Base-by-base conservation (phyloP, 2,329 filamentous ascomycete species). In the Phialocephala subalpina region DNA sequence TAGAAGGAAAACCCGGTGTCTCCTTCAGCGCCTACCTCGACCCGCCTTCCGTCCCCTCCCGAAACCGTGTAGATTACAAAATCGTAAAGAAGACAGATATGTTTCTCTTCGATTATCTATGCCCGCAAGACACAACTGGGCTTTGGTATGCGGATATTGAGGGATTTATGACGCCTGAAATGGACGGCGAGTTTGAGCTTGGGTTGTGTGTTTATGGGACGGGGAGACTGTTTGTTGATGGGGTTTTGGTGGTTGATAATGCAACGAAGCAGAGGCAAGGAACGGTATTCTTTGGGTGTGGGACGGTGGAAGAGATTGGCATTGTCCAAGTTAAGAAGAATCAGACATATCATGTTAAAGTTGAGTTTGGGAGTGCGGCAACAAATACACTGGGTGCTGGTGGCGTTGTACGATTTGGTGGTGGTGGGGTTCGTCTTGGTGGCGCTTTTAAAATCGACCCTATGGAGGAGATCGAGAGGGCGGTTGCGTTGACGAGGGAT, bases 401-500 rank as follows among this genome's bases (percentile, higher is more conserved):
- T 35, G 80, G 77, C 14, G 75, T 80, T 22, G 81, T 85, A 12
- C 77, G 84, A n/a, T 84, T 87, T 62, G 85, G 85, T 27, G 82
- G 83, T 49, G 89, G 89, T 55, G 87, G 86, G 0, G 83, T 92
- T 57, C 83, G 88, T 55, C 81, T 92, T 33, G 88, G 89, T 40
- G 87, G 85, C 22, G 85, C 83, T 75, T 85, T 84, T 70, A 82
- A 86, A 42, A 84, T 89, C 55, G 83, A 88, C 70, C 78, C 83
- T 42, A 78, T 86, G 63, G 82, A 84, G 18, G 86, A 90, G 73
- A 88, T 94, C 63, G 79, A 84, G 58, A 83, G 88, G 66, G 92
- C 92, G 0, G 90, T 90, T 1, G 82, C 85, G 35, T 81, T 91
- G 7, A 93, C 93, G 36, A 85, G 84, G 75, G 83, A 86, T 47